Conservation (phyloP, 352 stramenopile genomes). For the Plasmopara halstedii region DNA sequence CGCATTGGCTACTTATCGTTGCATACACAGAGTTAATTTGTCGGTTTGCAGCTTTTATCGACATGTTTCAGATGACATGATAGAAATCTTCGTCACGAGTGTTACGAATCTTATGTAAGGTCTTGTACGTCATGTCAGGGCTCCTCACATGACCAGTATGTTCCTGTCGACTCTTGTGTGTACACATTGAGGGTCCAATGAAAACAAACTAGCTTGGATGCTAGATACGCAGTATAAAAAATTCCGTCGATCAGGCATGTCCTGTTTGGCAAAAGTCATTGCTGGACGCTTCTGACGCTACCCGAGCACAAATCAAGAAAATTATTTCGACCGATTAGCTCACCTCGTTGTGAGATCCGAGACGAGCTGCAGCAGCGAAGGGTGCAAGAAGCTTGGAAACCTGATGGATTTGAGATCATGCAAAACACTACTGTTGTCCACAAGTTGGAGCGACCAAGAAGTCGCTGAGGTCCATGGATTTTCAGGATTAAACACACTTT, state of each 20-base stretch:
- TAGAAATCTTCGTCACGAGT: slow-evolving; percentile 34
- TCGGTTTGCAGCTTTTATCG: slow-evolving; percentile 41
- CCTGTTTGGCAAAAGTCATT: slow-evolving; percentile 17
- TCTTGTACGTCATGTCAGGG: slow-evolving; percentile 6
- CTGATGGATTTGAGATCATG: background rate
- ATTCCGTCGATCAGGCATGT: slow-evolving; percentile 6
- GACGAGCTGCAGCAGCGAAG: slow-evolving; percentile 17
- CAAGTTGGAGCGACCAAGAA: no score
- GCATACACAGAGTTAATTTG: slow-evolving; percentile 35
- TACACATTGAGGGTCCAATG: slow-evolving; percentile 24
- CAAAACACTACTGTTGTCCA: no score
- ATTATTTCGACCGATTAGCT: slow-evolving; percentile 9
- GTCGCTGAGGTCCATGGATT: no score
- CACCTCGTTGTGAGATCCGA: slow-evolving; percentile 10
- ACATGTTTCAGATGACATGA: slow-evolving; percentile 11
- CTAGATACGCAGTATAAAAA: slow-evolving; percentile 22
- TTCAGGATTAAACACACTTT: no score
- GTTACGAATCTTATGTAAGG: slow-evolving; percentile 23
- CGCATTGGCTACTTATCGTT: slow-evolving; percentile 27
- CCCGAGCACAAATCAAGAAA: slow-evolving; percentile 18
- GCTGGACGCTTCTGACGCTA: slow-evolving; percentile 16
- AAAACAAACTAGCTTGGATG: slow-evolving; percentile 32
- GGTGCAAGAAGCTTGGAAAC: background rate
- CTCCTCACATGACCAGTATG: slow-evolving; percentile 10
- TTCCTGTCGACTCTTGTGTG: slow-evolving; percentile 18